These are phyloP conservation scores for Stephanodiscus minutulus DNA, from an alignment of 108 stramenopile species.

Conservation along the genomic window DNA sequence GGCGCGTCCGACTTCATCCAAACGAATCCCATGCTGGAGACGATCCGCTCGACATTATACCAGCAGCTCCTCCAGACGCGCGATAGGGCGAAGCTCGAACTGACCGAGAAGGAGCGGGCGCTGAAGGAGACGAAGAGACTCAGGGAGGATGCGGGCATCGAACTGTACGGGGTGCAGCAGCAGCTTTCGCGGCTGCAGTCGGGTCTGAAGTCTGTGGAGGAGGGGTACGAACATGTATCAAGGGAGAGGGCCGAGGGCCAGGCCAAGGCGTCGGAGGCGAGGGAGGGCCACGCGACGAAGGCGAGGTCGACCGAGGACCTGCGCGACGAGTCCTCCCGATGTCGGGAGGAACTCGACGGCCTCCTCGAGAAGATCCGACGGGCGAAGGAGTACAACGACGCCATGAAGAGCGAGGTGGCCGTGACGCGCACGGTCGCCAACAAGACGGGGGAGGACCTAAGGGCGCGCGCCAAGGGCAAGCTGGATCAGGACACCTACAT, in stretches of 20 bases:
- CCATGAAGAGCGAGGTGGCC: conserved; percentile 81
- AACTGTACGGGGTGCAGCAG: conserved; percentile 82
- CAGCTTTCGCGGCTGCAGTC: conserved; percentile 79
- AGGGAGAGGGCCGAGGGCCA: conserved; percentile 55
- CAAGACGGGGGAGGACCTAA: conserved; percentile 77
- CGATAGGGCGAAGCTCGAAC: conserved; percentile 60
- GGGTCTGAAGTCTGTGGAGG: conserved; percentile 57
- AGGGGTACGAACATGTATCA: conserved; percentile 45
- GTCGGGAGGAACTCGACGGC: conserved; percentile 56
- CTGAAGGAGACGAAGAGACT: conserved; percentile 20
- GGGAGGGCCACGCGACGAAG: conserved; percentile 32
- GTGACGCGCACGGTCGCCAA: conserved; percentile 75
- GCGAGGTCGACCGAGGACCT: conserved; percentile 15
- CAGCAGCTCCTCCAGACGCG: conserved; percentile 66
- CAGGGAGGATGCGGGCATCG: conserved; percentile 73
- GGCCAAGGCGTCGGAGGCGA: conserved; percentile 40
- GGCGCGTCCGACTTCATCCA: conserved; percentile 5
- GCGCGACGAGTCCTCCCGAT: conserved; percentile 27
- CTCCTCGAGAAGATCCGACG: conserved; percentile 64
- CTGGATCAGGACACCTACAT: conserved; percentile 77
- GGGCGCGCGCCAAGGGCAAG: conserved; percentile 69
- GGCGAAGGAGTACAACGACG: conserved; percentile 79
- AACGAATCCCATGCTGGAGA: conserved; percentile 73
- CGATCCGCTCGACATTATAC: conserved; percentile 64
- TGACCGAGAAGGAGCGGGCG: conserved; percentile 58